Conservation (phyloP, 2,329 filamentous ascomycete genomes). For the Leptosphaerulina australis region DNA sequence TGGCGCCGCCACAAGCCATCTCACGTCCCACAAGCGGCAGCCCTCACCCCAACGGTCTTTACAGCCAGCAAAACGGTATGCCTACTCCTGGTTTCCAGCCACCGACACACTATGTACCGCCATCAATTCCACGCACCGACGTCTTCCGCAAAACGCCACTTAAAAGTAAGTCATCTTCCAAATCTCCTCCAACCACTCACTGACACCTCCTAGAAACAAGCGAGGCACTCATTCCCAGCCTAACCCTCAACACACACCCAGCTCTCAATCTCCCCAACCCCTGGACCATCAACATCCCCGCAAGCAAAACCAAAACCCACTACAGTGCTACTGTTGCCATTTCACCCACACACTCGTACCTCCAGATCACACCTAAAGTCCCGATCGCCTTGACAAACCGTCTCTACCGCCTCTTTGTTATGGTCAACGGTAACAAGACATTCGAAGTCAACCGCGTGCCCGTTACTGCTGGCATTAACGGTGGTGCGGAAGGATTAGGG, state of each 20-base stretch:
- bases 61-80: constrained; percentile 31
- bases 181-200: constrained; percentile 1
- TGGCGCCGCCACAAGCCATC: constrained; percentile 49
- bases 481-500: constrained; percentile 26
- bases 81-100: constrained; percentile 42
- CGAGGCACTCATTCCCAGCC: constrained; percentile 70
- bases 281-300: constrained; percentile 67
- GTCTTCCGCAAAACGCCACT: constrained; percentile 41
- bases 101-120: constrained; percentile 38
- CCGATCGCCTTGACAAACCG: constrained; percentile 68
- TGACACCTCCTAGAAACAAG: constrained; percentile 39
- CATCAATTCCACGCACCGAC: constrained; percentile 38
- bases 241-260: constrained; percentile 72
- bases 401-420: constrained; percentile 77
- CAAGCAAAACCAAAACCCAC: constrained; percentile 69
- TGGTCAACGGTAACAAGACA: constrained; percentile 68
- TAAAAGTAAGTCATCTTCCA: constrained; percentile 54
- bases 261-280: constrained; percentile 66
- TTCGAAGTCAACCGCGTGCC: constrained; percentile 65
- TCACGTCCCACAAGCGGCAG: constrained; percentile 50
- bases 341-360: constrained; percentile 68
- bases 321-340: constrained; percentile 76
- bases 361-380: constrained; percentile 73
- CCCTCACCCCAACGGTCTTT: constrained; percentile 48
- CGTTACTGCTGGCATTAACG: constrained; percentile 45